Evolutionary conservation across 305 asterid species (phyloP), one percentile per base, ranked within the genome.

Genomic region (Striga hermonthica): DNA sequence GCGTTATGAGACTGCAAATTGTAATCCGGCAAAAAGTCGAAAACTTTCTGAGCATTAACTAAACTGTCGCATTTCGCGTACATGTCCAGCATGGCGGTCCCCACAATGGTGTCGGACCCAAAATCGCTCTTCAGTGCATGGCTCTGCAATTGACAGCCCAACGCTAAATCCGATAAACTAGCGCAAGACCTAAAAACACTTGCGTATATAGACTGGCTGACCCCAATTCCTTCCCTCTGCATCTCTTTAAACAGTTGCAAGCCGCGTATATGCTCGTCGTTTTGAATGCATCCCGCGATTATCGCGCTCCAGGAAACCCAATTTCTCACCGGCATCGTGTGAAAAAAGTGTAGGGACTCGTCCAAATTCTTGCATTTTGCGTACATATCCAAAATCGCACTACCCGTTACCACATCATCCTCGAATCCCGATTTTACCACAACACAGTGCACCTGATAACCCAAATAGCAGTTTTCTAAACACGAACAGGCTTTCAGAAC

Each of bases 271-370:
- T 72, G 80, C 55, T 85, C 85, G 9, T 62, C 62, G 43, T 85
- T 91, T 75, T 91, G 95, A 69, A 79, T 75, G 45, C 86, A 76
- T n/a, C 94, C 94, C 3, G 95, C 98, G 41, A 91, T 85, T 34
- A 79, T 44, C 15, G 98, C 98, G 7, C 98, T 91, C 98, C 98
- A 91, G 0, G 94, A 82, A 67, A 91, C 94, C 89, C 84, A 78
- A 48, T 86, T 89, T 78, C 77, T 91, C 61, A 73, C 84, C 0
- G 86, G 83, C 87, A 91, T 90, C 28, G 81, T 76, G 64, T 64
- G 1, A 31, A 91, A 88, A 69, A 85, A 74, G 13, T 44, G 13
- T 34, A 83, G 10, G 0, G 94, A 82, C 39, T 85, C 88, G 53
- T 77, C 43, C 64, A 89, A 67, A 62, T 76, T 85, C 86, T 81